Base-by-base conservation (phyloP, 2,329 filamentous ascomycete genomes). In the Capronia epimyces region DNA sequence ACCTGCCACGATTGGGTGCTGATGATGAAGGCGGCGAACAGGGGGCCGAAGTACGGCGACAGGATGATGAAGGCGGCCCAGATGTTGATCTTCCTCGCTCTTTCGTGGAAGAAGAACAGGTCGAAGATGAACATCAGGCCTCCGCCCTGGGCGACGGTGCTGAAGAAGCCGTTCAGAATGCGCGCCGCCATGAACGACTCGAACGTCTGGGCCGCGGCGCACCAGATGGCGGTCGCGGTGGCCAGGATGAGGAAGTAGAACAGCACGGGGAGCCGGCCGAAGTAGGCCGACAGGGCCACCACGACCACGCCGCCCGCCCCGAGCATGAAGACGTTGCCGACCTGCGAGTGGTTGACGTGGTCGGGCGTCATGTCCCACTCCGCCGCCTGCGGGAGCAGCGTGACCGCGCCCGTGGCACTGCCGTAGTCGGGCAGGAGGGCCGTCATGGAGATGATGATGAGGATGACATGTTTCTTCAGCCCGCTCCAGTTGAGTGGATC, bases 141-240 rank as follows among this genome's bases (percentile, higher is more conserved):
- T 32, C 67, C 67, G 1, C 64, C 68, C 57, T 74, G 70, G 0
- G 67, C 64, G 2, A 70, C 69, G 3, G 65, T 71, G 7, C 64
- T 68, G 60, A 73, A 72, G 62, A 74, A 70, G 6, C 71, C 72
- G 44, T 74, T 72, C 4, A 75, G 59, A 21, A 72, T 70, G 1
- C 72, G 65, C 0, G 68, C 66, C 9, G 70, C 69, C 63, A 71
- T 67, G 57, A 69, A 73, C 0, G 63, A 64, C 20, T 69, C 61
- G 50, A 71, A 72, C 1, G 51, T 63, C 2, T 60, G 59, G 1
- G 70, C 65, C 8, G 58, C 67, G 5, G 68, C 66, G 45, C 65
- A 70, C 64, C 71, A 69, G n/a, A 66, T 63, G 2, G 67, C 65
- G 0, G 69, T 73, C 9, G 62, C 65, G 1, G 69, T 49, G 3